A percentile compares a stretch with the other conserved stretches of the same genome.
Evolutionary conservation across 768 basidiomycete species (phyloP).

Genomic region (Cantharellus cinnabarinus): DNA sequence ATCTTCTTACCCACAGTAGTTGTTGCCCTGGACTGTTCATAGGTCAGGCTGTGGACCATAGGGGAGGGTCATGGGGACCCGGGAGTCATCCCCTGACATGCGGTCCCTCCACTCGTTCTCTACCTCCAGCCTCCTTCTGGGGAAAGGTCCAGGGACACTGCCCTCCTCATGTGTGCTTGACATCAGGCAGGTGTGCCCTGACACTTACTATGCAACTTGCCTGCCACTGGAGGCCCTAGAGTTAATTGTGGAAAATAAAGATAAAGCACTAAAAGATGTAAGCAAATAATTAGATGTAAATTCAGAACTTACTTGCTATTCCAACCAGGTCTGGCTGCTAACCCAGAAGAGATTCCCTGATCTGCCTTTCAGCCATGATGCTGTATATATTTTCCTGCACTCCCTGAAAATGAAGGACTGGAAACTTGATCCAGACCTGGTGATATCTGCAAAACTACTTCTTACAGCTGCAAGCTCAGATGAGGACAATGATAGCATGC

Average conservation of each 20-base stretch:
- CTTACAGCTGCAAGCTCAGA: background rate
- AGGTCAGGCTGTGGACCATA: no score
- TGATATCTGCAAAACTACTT: constrained; percentile 16
- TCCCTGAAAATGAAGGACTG: constrained; percentile 9
- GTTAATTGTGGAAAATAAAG: background rate
- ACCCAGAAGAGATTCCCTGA: background rate
- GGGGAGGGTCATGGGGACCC: no score
- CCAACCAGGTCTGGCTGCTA: background rate
- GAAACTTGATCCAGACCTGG: constrained; percentile 13
- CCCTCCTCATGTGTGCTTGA: no score
- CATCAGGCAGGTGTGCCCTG: background rate
- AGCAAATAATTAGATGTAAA: no score
- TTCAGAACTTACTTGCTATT: no score
- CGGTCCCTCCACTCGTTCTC: no score
- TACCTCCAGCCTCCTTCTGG: no score
- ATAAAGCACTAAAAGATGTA: background rate
- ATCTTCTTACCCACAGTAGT: no score
- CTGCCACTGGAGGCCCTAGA: background rate
- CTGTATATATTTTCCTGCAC: constrained; percentile 13
- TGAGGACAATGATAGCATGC: background rate
- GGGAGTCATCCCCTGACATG: no score
- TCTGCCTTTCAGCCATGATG: constrained; percentile 8
- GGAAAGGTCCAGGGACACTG: no score
- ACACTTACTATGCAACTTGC: background rate
- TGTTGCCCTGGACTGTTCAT: no score